Percentiles rank a stretch among this genome's conserved stretches.
These are phyloP conservation scores for Discostella pseudostelligera DNA, from an alignment of 108 stramenopile genomes.

Conservation along the genomic window DNA sequence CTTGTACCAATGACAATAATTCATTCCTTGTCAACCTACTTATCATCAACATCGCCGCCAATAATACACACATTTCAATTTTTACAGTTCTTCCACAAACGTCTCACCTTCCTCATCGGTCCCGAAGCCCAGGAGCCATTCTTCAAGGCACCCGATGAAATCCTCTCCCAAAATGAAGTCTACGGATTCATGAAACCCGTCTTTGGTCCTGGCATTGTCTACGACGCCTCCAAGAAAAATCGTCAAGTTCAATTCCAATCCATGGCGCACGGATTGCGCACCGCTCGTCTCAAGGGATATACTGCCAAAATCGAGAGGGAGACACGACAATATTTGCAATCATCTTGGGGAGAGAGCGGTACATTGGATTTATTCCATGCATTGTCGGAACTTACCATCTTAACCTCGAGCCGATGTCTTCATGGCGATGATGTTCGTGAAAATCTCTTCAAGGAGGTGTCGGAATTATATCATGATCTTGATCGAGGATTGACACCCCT, in stretches of 20 bases:
- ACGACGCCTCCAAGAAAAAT: conserved; percentile 93
- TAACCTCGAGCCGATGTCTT: conserved; percentile 94
- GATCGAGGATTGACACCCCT: conserved; percentile 98
- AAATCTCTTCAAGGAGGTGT: conserved; percentile 93
- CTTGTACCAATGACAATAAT: neutral
- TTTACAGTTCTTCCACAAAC: conserved; percentile 79
- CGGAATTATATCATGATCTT: conserved; percentile 92
- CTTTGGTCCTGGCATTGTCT: conserved; percentile 94
- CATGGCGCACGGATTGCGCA: conserved; percentile 93
- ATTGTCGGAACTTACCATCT: conserved; percentile 93
- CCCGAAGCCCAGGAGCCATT: conserved; percentile 96
- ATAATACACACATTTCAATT: neutral
- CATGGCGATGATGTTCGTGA: conserved; percentile 98
- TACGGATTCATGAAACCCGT: conserved; percentile 99
- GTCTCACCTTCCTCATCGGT: conserved; percentile 96
- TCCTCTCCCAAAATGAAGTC: conserved; percentile 90
- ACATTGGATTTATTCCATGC: conserved; percentile 88
- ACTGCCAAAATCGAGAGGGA: conserved; percentile 95
- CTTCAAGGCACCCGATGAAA: conserved; percentile 92
- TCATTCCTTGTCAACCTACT: too few relatives aligned
- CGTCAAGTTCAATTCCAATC: conserved; percentile 95
- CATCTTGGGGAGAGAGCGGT: conserved; percentile 72
- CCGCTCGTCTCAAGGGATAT: conserved; percentile 90
- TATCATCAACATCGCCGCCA: neutral
- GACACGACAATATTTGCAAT: conserved; percentile 72